Conservation (phyloP, 2,329 filamentous ascomycete genomes). For the Septoria linicola region DNA sequence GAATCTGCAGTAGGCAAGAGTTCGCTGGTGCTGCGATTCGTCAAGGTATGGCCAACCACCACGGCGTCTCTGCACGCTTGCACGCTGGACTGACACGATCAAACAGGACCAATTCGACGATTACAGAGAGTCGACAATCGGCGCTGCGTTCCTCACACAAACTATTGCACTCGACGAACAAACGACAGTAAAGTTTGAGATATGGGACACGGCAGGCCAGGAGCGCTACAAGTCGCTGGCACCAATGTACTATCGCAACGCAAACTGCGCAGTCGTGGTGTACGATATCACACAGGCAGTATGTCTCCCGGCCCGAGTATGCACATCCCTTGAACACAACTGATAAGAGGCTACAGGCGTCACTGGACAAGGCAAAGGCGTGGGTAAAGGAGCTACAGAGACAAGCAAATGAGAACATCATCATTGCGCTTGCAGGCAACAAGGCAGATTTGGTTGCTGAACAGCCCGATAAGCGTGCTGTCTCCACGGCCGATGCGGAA, state of each 20-base stretch:
- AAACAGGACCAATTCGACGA: slow-evolving; percentile 95
- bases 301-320: slow-evolving; percentile 33
- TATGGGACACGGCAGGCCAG: slow-evolving; percentile 98
- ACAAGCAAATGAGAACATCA: slow-evolving; percentile 99
- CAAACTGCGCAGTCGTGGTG: slow-evolving; percentile 97
- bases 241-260: slow-evolving; percentile 99
- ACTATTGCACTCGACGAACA: slow-evolving; percentile 97
- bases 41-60: slow-evolving; percentile 68
- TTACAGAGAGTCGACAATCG: slow-evolving; percentile 96
- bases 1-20: slow-evolving; percentile 99
- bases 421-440: slow-evolving; percentile 96
- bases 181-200: slow-evolving; percentile 99
- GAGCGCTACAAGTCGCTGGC: slow-evolving; percentile 98
- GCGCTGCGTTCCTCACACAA: slow-evolving; percentile 97
- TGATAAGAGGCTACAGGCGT: slow-evolving; percentile 61
- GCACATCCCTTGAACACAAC: slow-evolving; percentile 6
- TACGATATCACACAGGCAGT: slow-evolving; percentile 99
- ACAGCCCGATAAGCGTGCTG: slow-evolving; percentile 92
- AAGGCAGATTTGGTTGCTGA: slow-evolving; percentile 95
- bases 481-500: slow-evolving; percentile 84
- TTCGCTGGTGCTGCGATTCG: slow-evolving; percentile 95
- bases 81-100: slow-evolving; percentile 3
- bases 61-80: background rate
- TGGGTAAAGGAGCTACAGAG: slow-evolving; percentile 99
- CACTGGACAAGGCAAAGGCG: slow-evolving; percentile 96